Evolutionary conservation across 2,329 filamentous ascomycete genomes (phyloP), one percentile per base, ranked within the genome.

Genomic region (Pseudocercospora cruenta): DNA sequence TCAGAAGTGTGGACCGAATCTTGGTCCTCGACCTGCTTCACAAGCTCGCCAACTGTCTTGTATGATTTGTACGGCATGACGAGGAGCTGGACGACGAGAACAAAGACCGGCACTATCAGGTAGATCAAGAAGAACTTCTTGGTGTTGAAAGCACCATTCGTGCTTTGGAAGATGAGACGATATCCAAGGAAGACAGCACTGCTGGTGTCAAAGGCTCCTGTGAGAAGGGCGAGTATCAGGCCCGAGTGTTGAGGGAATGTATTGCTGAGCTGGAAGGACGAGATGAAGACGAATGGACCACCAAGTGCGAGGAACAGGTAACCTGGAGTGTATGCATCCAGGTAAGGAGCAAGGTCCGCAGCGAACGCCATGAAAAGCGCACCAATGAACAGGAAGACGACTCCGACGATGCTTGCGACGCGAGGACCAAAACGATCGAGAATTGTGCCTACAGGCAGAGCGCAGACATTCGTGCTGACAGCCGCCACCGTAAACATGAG

Each of bases 401-500:
- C 88, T 58, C 91, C 93, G 64, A 90, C 85, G 22, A 93, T 82
- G 3, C 91, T 90, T 73, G 91, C 91, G 4, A 92, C 84, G 63
- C 91, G 86, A 14, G 94, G 94, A 1, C 94, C 94, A 74, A 87
- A 94, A 68, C 88, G 85, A 79, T 97, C 94, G 22, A 97, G 86
- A 53, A 96, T 90, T 2, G 92, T 91, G 54, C 94, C 94, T 10
- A 96, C 88, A 1, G 93, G 92, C 6, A 97, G 84, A 12, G 94
- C 93, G 47, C 89, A 92, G 12, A 96, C 90, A 74, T 97, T 97
- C 45, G 93, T 96, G 6, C 87, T 91, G 9, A 96, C 93, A 14
- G 93, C 93, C 12, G 93, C 93, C 47, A 93, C 86, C 5, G 93
- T 96, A 82, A 97, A 97, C 91, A 96, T 96, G 71, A 97, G 82